Base-by-base conservation (phyloP, 140 eudicot species). In the Erigeron philadelphicus region DNA sequence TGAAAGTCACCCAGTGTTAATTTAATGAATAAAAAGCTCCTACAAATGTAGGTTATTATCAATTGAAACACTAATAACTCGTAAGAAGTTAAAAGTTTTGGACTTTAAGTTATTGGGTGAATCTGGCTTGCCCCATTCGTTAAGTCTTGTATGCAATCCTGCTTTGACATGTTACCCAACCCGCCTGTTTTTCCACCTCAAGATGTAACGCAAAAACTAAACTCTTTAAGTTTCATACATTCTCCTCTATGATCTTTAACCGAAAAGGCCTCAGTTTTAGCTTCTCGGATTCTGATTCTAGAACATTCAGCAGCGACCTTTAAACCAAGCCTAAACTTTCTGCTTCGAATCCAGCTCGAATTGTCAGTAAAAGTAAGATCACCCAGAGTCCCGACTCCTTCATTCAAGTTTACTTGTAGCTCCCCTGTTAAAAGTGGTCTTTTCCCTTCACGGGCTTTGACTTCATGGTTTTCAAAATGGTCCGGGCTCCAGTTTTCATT, bases 201-300 rank as follows among this genome's bases (percentile, higher is more conserved):
- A 45, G 68, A 63, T 55, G 6, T 7, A 19, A 60, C 52, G 10
- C 6, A 38, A 64, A 15, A 46, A 57, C 52, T 0, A 6, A 6
- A 45, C 61, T 17, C 45, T 53, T 8, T 63, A 45, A 21, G 67
- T 13, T 44, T 67, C 82, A 54, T 70, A 84, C 89, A 72, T 84
- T 84, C 89, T 72, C 89, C 89, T 60, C 89, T 76, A 79, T 84
- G 89, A 81, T 84, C 89, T 73, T 84, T 84, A 78, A 84, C 89
- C 4, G 89, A 80, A 69, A 84, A 84, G 7, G 89, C 78, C 61
- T 84, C 89, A 4, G 84, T 84, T 72, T 84, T 84, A 56, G 89
- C 89, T 72, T 84, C 89, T 13, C 78, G 82, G 52, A 84, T 73
- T 72, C 89, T 78, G 17, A 79, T 70, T 61, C 86, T 84, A 71